phyloP scores from a whole-genome alignment of 2,329 filamentous ascomycete species.

The Alternaria brassicae region DNA sequence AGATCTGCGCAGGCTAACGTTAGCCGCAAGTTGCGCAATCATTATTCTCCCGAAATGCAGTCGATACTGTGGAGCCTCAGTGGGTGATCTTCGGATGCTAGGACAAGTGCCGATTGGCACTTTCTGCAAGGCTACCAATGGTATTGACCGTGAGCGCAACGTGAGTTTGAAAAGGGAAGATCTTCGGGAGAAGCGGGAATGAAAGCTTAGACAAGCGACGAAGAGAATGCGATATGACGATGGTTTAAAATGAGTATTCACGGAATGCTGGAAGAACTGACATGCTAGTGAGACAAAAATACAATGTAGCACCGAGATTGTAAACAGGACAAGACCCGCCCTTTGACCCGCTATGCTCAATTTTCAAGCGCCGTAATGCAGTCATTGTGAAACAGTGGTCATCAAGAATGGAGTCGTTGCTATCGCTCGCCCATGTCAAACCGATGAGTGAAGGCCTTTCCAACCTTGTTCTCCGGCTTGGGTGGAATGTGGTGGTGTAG shows the following conservation, averaged over 20 bases:
- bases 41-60: background rate
- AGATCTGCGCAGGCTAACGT: slow-evolving; percentile 7
- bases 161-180: slow-evolving; percentile 1
- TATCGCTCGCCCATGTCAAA: slow-evolving; percentile 52
- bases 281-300: slow-evolving; percentile 4
- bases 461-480: slow-evolving; percentile 47
- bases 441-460: slow-evolving; percentile 46
- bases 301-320: background rate
- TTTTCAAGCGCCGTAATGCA: slow-evolving; percentile 3
- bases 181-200: background rate
- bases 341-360: slow-evolving; percentile 5
- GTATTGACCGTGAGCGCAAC: background rate
- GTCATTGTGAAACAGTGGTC: slow-evolving; percentile 2
- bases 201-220: background rate
- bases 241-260: slow-evolving; percentile 5
- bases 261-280: background rate
- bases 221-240: background rate
- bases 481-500: slow-evolving; percentile 55
- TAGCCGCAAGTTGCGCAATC: slow-evolving; percentile 11
- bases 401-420: slow-evolving; percentile 3
- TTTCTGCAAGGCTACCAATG: slow-evolving; percentile 13
- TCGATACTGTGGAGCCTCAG: background rate
- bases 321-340: background rate
- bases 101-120: background rate
- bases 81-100: background rate